Evolutionary conservation across 495 filamentous ascomycete genomes (phyloP), one percentile per base, ranked within the genome.

Genomic region (Xylaria longipes): DNA sequence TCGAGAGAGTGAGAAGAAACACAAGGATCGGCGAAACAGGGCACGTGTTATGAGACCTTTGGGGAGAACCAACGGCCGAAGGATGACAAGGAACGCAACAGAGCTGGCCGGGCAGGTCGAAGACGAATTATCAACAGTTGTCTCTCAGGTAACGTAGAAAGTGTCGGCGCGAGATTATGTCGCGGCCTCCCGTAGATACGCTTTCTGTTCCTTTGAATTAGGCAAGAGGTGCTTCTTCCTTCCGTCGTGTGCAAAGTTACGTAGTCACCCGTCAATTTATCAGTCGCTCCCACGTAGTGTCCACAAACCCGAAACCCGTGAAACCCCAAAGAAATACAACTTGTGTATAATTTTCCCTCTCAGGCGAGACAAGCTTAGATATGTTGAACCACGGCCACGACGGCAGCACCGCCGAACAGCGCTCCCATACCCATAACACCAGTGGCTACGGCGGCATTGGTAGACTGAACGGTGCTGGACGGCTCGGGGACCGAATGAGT

Each of bases 341-440:
- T 71, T 25, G 5, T 45, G 33, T 45, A 15, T 58, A 33, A 57
- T 7, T 57, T 27, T 37, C 54, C 63, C 60, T n/a, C 20, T 64
- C 52, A 33, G 29, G 14, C 41, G 31, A 35, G 4, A 43, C 31
- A 43, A 54, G 27, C 69, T 72, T 73, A 79, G 72, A 79, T 72
- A 63, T 72, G 41, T 65, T 76, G 39, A 46, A 70, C 29, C 67
- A 80, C 31, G 46, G 63, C 68, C 27, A 73, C 66, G 33, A 80
- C 33, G 9, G 78, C 65, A 5, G 74, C 78, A 52, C 73, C 80
- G 65, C 79, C 81, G 25, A 82, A 70, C 7, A 82, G 69, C 68
- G 74, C 79, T 69, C 73, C 76, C 33, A 80, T 56, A 35, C 75
- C 76, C 17, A 81, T 57, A 33, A 72, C 75, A 54, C 76, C 77